A percentile compares a stretch with the other conserved stretches of the same genome.
These are phyloP conservation scores for Neobulgaria alba DNA, from an alignment of 2,329 filamentous ascomycete species.

Conservation along the genomic window DNA sequence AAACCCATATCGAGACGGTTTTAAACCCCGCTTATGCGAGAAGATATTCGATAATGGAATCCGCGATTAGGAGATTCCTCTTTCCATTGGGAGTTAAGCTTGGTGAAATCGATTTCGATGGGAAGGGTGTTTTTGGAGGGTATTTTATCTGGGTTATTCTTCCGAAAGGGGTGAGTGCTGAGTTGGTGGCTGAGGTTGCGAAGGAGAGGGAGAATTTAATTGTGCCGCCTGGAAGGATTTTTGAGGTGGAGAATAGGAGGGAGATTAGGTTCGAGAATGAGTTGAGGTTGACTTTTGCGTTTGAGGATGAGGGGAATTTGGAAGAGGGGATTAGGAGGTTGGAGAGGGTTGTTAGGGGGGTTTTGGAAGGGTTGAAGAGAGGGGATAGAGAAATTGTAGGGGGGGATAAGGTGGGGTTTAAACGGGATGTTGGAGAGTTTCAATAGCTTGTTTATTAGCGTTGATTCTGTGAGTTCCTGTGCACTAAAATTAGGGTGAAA, in stretches of 20 bases:
- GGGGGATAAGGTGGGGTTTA: constrained; percentile 2
- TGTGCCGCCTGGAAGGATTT: constrained; percentile 60
- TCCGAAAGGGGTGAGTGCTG: constrained; percentile 41
- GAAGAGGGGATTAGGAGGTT: constrained; percentile 60
- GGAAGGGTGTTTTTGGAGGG: constrained; percentile 55
- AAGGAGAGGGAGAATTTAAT: constrained; percentile 55
- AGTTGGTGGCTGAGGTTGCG: constrained; percentile 48
- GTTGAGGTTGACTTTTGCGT: constrained; percentile 63
- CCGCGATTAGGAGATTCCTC: constrained; percentile 50
- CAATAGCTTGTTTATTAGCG: too few species aligned
- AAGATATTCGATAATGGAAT: constrained; percentile 44
- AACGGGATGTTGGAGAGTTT: constrained; percentile 17
- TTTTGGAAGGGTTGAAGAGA: constrained; percentile 24
- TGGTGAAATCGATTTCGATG: constrained; percentile 31
- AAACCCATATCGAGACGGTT: constrained; percentile 34
- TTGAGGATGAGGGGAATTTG: constrained; percentile 58
- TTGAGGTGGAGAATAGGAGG: constrained; percentile 55
- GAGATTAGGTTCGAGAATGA: constrained; percentile 47
- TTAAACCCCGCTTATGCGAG: constrained; percentile 39
- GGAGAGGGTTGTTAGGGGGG: constrained; percentile 34
- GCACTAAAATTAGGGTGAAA: too few species aligned
- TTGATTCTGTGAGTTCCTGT: too few species aligned
- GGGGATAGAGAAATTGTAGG: constrained; percentile 3
- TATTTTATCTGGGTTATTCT: constrained; percentile 80
- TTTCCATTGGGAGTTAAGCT: constrained; percentile 50